A percentile compares a stretch with the other conserved stretches of the same genome.
These are phyloP conservation scores for Fusarium camptoceras DNA, from an alignment of 2,329 filamentous ascomycete species.

Conservation along the genomic window DNA sequence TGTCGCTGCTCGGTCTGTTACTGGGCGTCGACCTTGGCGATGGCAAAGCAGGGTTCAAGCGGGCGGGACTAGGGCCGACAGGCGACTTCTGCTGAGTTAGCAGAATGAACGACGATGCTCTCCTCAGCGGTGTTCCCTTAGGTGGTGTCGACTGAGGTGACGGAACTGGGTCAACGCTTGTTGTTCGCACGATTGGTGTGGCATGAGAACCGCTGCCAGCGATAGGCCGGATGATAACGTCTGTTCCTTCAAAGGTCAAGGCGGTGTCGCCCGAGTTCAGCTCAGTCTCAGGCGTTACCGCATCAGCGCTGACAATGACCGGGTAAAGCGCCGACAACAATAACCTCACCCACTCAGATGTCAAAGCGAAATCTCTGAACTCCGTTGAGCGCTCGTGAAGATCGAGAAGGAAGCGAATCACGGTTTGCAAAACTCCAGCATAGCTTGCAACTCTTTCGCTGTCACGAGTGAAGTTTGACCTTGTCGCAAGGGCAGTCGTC, in stretches of 20 bases:
- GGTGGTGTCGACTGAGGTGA: slow-evolving; percentile 61
- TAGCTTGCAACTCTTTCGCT: slow-evolving; percentile 63
- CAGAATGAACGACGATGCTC: slow-evolving; percentile 92
- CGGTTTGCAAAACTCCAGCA: slow-evolving; percentile 76
- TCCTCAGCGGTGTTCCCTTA: slow-evolving; percentile 73
- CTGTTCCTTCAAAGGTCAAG: slow-evolving; percentile 85
- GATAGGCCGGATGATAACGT: slow-evolving; percentile 84
- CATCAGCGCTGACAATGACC: slow-evolving; percentile 86
- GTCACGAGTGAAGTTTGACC: slow-evolving; percentile 53
- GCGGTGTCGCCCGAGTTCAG: slow-evolving; percentile 84
- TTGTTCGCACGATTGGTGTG: slow-evolving; percentile 79
- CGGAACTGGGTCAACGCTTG: slow-evolving; percentile 64
- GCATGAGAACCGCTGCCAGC: slow-evolving; percentile 65
- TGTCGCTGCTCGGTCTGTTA: slow-evolving; percentile 71
- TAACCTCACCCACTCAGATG: slow-evolving; percentile 84
- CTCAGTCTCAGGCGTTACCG: slow-evolving; percentile 85
- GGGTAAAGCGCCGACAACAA: slow-evolving; percentile 87
- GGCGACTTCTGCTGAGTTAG: slow-evolving; percentile 77
- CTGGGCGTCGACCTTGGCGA: slow-evolving; percentile 59
- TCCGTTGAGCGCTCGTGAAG: slow-evolving; percentile 79
- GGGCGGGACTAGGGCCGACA: slow-evolving; percentile 68
- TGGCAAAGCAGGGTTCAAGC: slow-evolving; percentile 61
- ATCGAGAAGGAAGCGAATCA: slow-evolving; percentile 82
- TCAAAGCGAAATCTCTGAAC: slow-evolving; percentile 85
- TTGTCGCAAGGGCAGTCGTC: slow-evolving; percentile 66